Evolutionary conservation across 2,329 filamentous ascomycete genomes (phyloP).

Genomic region (Rachicladosporium sp.): DNA sequence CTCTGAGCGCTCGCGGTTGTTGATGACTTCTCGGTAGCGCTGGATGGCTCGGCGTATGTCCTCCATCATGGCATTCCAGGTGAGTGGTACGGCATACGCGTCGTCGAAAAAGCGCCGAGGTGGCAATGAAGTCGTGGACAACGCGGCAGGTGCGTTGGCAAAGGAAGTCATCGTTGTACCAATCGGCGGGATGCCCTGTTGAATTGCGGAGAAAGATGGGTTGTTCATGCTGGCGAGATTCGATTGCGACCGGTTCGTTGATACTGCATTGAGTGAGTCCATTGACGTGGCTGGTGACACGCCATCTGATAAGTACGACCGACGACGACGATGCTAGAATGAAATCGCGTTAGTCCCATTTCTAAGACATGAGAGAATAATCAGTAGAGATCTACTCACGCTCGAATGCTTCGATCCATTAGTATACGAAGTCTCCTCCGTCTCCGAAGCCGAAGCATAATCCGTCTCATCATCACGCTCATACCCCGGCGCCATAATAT

Average conservation of each 20-base stretch:
- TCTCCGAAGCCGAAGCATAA: slow-evolving; percentile 73
- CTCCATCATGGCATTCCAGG: slow-evolving; percentile 79
- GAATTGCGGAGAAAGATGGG: slow-evolving; percentile 34
- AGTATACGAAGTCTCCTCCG: slow-evolving; percentile 65
- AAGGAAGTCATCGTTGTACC: slow-evolving; percentile 44
- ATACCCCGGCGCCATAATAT: slow-evolving; percentile 77
- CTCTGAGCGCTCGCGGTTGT: slow-evolving; percentile 68
- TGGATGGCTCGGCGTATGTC: slow-evolving; percentile 91
- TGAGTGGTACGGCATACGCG: slow-evolving; percentile 63
- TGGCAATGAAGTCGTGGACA: slow-evolving; percentile 34
- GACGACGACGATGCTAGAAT: slow-evolving; percentile 44
- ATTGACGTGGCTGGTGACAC: slow-evolving; percentile 81
- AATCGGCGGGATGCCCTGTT: slow-evolving; percentile 33
- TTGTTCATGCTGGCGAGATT: slow-evolving; percentile 37
- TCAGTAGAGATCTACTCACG: slow-evolving; percentile 35
- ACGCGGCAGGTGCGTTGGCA: slow-evolving; percentile 33
- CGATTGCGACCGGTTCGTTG: slow-evolving; percentile 46
- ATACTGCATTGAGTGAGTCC: slow-evolving; percentile 70
- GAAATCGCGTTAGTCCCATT: too few relatives aligned
- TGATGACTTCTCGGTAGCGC: slow-evolving; percentile 79
- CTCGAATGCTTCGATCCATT: slow-evolving; percentile 55
- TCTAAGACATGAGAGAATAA: too few relatives aligned
- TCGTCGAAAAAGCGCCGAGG: slow-evolving; percentile 87
- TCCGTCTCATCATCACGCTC: slow-evolving; percentile 82
- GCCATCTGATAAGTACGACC: slow-evolving; percentile 54